These are phyloP conservation scores for Eimeria tenella DNA, from an alignment of 169 alveolate genomes.

Conservation along the genomic window DNA sequence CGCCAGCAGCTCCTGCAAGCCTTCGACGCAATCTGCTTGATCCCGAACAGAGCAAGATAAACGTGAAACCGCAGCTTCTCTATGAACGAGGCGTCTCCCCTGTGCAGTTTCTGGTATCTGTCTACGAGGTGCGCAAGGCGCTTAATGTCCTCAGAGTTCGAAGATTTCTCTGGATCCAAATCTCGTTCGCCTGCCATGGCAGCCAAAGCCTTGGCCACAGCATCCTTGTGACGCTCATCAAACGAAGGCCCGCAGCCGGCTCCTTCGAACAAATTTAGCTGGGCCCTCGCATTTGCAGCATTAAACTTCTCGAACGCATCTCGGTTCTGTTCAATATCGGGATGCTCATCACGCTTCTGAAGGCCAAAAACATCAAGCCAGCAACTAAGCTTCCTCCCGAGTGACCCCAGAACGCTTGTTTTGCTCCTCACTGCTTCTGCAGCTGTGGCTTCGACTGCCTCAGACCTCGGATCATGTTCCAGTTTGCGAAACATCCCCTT, in stretches of 20 bases:
- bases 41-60: conserved; percentile 33
- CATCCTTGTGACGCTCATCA: not conserved
- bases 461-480: conserved; percentile 73
- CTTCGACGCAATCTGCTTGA: conserved; percentile 14
- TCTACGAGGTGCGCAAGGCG: not conserved
- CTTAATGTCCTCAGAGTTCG: conserved; percentile 19
- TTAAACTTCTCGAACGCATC: too few relatives aligned
- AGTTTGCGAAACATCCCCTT: conserved; percentile 57
- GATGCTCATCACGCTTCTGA: too few relatives aligned
- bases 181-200: conserved; percentile 22
- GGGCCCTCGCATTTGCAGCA: too few relatives aligned
- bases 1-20: not conserved
- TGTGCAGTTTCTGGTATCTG: conserved; percentile 8
- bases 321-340: too few relatives aligned
- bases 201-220: conserved; percentile 46
- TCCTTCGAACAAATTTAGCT: too few relatives aligned
- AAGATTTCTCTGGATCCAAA: not conserved
- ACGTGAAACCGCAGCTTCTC: conserved; percentile 46
- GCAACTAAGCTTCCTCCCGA: not conserved
- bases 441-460: conserved; percentile 26
- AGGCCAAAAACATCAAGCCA: conserved; percentile 9
- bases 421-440: not conserved
- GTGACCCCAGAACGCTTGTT: not conserved
- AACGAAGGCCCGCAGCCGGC: too few relatives aligned
- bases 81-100: conserved; percentile 21